A percentile compares a stretch with the other conserved stretches of the same genome.
These are phyloP conservation scores for Lenwebbia sp. DNA, from an alignment of 345 rosid species.

Conservation along the genomic window DNA sequence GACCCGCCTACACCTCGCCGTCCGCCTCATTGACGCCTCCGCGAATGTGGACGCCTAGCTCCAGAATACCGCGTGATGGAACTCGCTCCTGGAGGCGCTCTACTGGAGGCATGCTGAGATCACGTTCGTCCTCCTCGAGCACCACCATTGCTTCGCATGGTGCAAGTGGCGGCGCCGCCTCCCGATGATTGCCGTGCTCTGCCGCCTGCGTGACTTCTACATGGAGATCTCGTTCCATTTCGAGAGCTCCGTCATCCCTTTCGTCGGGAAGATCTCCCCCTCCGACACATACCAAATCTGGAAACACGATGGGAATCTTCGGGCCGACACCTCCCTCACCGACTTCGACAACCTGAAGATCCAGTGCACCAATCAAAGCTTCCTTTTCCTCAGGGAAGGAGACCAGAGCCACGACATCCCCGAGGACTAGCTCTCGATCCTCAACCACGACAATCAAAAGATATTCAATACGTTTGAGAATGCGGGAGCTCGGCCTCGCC, in stretches of 20 bases:
- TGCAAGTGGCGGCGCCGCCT: conserved; percentile 80
- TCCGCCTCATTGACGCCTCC: too few species aligned
- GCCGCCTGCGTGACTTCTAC: conserved; percentile 86
- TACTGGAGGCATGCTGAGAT: too few species aligned
- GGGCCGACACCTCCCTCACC: conserved; percentile 71
- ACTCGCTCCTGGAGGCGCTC: too few species aligned
- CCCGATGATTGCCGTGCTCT: conserved; percentile 55
- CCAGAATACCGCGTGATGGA: too few species aligned
- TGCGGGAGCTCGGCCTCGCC: conserved; percentile 45
- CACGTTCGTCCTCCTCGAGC: too few species aligned
- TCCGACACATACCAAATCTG: conserved; percentile 90
- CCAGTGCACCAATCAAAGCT: conserved; percentile 77
- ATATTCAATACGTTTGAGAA: conserved; percentile 68
- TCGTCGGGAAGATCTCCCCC: conserved; percentile 78
- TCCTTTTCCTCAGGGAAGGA: conserved; percentile 79
- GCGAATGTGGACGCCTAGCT: too few species aligned
- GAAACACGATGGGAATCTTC: conserved; percentile 88
- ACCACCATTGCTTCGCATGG: conserved; percentile 15
- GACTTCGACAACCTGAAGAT: conserved; percentile 88
- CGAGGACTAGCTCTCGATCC: conserved; percentile 54
- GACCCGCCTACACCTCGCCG: too few species aligned
- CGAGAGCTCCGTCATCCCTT: too few species aligned
- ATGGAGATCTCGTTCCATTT: conserved; percentile 87
- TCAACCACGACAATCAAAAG: conserved; percentile 60
- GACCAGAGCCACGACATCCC: conserved; percentile 40